Evolutionary conservation across 1,284 basidiomycete genomes (phyloP), one percentile per base, ranked within the genome.

Genomic region (Ustilago shanxiensis): DNA sequence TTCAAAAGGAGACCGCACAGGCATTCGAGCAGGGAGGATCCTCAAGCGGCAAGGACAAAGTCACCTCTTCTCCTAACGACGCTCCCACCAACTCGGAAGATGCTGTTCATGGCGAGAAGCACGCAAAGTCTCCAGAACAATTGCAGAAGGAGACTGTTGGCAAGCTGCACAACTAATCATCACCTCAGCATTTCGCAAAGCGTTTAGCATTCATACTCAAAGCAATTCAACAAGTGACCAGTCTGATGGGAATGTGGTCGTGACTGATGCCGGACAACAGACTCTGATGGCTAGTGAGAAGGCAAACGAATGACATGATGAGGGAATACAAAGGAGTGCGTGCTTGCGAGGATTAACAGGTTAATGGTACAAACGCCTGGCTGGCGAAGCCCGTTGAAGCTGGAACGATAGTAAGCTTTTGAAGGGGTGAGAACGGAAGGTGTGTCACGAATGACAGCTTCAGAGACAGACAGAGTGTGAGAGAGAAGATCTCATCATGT

Each of bases 31-130:
- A 63, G 37, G 35, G 26, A 3, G n/a, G 37, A 18, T 22, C 47
- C 39, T 49, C 47, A 16, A 16, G 29, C 3, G 47, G 45, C 22
- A 37, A n/a, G 8, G 56, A 29, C 20, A 45, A 28, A 2, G 9
- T 49, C 9, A 65, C 64, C 10, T 47, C 60, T 9, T 53, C 45
- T 24, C 51, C 62, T n/a, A 62, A 67, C 28, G 29, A 62, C n/a
- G 33, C 26, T 1, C 63, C 76, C 18, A 79, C 79, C 10, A 33
- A 72, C 44, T 80, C 79, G 0, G 80, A 82, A 55, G 80, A 72
- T 28, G 66, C 79, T 7, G 71, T 80, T 20, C 72, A 79, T 58
- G 79, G 61, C 41, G 76, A 79, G 26, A 82, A 80, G 53, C 69
- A 79, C 60, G 14, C 14, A 49, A 73, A 76, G 37, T 47, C 54